Conservation (phyloP, 2,329 filamentous ascomycete genomes). For the Neofusicoccum sp. region DNA sequence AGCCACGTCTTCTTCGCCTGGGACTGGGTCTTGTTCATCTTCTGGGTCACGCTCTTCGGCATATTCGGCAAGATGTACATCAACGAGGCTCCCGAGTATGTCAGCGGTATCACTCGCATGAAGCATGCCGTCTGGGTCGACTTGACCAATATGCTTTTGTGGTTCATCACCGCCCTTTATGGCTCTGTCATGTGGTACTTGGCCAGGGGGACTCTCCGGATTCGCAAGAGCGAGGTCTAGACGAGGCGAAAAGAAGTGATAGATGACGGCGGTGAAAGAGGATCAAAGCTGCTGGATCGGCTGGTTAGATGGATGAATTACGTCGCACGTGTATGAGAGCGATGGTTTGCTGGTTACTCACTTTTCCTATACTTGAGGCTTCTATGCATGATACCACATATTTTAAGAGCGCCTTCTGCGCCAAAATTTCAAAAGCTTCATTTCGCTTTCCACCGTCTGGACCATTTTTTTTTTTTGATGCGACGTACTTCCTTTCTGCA, state of each 20-base stretch:
- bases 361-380: not conserved
- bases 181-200: constrained; percentile 21
- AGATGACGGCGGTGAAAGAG: not conserved
- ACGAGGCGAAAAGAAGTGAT: not conserved
- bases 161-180: constrained; percentile 63
- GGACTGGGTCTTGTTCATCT: constrained; percentile 55
- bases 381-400: not conserved
- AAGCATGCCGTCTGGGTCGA: constrained; percentile 85
- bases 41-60: constrained; percentile 81
- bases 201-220: not conserved
- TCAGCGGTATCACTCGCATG: constrained; percentile 69
- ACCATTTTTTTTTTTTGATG: too few species aligned
- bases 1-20: constrained; percentile 57
- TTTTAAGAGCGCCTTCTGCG: not conserved
- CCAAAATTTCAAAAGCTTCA: too few species aligned
- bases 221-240: constrained; percentile 9
- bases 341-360: not conserved
- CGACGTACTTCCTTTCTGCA: too few species aligned
- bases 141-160: constrained; percentile 70
- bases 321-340: not conserved
- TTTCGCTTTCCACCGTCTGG: too few species aligned
- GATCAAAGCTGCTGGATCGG: not conserved
- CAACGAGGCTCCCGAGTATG: constrained; percentile 62
- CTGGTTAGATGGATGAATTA: not conserved
- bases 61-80: constrained; percentile 83